Evolutionary conservation across 148 eudicot species (phyloP).

Genomic region (Pouteria glomerata): DNA sequence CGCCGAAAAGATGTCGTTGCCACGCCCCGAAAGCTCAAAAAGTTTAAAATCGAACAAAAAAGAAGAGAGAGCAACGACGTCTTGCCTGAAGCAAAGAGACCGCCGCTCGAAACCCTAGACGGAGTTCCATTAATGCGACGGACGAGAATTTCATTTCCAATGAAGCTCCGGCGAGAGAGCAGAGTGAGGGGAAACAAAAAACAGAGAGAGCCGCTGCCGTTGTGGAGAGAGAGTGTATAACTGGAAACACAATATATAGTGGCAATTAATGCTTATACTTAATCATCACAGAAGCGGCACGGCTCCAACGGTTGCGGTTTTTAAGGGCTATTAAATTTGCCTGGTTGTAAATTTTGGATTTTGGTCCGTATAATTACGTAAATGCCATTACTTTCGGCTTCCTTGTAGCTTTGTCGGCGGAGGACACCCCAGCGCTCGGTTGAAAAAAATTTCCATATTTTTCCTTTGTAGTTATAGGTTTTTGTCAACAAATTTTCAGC

Average conservation of each 20-base stretch:
- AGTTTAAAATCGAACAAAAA: not conserved
- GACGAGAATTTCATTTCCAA: slow-evolving; percentile 1
- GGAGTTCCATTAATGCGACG: slow-evolving; percentile 12
- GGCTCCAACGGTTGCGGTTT: not conserved
- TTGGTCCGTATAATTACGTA: slow-evolving; percentile 3
- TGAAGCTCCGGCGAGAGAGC: not conserved
- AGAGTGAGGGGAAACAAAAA: not conserved
- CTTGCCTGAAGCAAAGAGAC: slow-evolving; percentile 17
- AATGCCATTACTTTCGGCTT: slow-evolving; percentile 51
- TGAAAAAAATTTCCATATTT: too few species aligned
- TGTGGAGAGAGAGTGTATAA: slow-evolving; percentile 3
- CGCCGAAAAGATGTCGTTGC: not conserved
- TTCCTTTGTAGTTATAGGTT: too few species aligned
- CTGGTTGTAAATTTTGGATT: not conserved
- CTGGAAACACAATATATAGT: not conserved
- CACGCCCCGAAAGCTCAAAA: not conserved
- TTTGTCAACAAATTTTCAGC: too few species aligned
- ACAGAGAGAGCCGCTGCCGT: not conserved
- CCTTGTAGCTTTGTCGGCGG: not conserved
- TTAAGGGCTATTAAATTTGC: not conserved
- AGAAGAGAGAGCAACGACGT: not conserved
- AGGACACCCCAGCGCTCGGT: not conserved
- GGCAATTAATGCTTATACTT: too few species aligned
- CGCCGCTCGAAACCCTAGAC: slow-evolving; percentile 9
- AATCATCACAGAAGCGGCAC: not conserved